Evolutionary conservation across 441 rosid species (phyloP), one percentile per base, ranked within the genome.

Genomic region (Pelargonium cotyledonis): DNA sequence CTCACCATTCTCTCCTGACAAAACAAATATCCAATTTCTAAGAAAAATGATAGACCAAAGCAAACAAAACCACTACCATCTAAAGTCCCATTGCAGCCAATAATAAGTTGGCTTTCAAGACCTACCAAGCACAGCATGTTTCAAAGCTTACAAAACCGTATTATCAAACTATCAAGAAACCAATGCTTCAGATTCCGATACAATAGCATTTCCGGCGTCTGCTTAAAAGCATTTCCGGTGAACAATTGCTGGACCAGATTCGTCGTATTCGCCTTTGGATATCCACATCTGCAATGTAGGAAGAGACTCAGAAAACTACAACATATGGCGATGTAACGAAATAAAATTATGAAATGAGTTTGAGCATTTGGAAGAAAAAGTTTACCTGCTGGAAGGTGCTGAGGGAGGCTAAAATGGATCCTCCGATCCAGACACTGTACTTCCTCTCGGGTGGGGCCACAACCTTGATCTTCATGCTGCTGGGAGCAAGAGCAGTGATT

Each of bases 201-300:
- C 31, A 29, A 29, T 29, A 29, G 31, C 2, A 29, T 29, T 29
- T 29, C 31, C 31, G 31, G 31, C 31, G 31, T 29, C 31, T 29
- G 31, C 31, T 29, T 61, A 81, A 63, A 81, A 79, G 79, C 85
- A 81, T 23, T 81, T 81, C 44, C 85, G 31, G 76, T 81, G 85
- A 47, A 81, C 85, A 43, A 76, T 81, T 1, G 82, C 71, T 0
- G 85, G 82, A 68, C 85, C 82, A 0, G 85, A 81, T 72, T 81
- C 80, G 9, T 81, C 82, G n/a, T 81, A 79, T 66, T 81, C 85
- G 0, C 70, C 80, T 69, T 81, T 81, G 35, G 82, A 73, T 49
- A 81, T 81, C 84, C 84, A 81, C 84, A 78, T 81, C 84, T 80
- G 70, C 62, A 38, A 55, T 60, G 51, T 10, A 31, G 60, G 23